phyloP scores from a whole-genome alignment of 345 rosid genomes.

The Brassica rapa region DNA sequence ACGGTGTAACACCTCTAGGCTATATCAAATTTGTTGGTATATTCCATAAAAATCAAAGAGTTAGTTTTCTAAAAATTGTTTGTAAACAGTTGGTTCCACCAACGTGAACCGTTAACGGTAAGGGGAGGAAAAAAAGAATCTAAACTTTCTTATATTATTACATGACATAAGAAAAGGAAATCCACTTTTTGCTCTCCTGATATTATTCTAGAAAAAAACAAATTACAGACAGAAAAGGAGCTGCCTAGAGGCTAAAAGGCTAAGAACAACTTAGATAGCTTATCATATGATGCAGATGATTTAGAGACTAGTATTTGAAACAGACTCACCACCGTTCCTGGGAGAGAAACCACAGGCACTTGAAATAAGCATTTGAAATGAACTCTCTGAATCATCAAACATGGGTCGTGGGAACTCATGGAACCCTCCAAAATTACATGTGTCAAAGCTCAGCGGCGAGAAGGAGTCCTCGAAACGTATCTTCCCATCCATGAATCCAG shows the following conservation, averaged over 20 bases:
- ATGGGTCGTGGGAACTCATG: constrained; percentile 73
- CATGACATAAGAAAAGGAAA: constrained; percentile 3
- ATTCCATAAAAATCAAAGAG: not conserved
- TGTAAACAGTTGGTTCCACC: not conserved
- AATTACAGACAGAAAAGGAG: constrained; percentile 30
- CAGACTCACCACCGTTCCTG: constrained; percentile 52
- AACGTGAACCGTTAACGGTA: not conserved
- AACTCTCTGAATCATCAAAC: constrained; percentile 77
- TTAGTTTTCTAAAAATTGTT: not conserved
- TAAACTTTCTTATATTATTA: constrained; percentile 16
- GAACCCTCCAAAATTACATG: constrained; percentile 77
- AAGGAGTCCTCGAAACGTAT: constrained; percentile 58
- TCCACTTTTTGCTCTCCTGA: constrained; percentile 16
- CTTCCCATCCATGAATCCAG: constrained; percentile 53
- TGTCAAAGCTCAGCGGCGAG: constrained; percentile 76
- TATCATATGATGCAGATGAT: not conserved
- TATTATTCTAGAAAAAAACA: constrained; percentile 27
- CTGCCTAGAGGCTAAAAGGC: constrained; percentile 31
- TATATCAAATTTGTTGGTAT: not conserved
- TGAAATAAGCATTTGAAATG: constrained; percentile 69
- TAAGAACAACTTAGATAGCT: constrained; percentile 35
- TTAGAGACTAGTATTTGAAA: constrained; percentile 39
- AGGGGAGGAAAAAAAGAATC: constrained; percentile 10
- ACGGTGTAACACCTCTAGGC: not conserved
- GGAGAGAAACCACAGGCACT: constrained; percentile 66